phyloP scores from a whole-genome alignment of 345 rosid species.

The Excoecaria cochinchinensis region DNA sequence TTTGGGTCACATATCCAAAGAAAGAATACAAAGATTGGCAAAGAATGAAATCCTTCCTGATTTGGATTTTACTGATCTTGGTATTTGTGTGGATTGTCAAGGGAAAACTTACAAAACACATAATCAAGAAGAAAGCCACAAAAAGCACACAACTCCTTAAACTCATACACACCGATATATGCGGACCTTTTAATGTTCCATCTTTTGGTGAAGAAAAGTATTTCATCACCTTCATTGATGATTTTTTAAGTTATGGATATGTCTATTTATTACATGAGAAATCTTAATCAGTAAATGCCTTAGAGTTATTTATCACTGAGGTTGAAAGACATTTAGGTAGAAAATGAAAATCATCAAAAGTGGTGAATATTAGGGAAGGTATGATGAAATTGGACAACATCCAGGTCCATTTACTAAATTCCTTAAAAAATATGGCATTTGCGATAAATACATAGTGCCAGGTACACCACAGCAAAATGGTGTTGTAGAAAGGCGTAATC shows the following conservation, averaged over 20 bases:
- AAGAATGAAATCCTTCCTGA: neutral
- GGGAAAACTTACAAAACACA: neutral
- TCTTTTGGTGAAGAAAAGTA: neutral
- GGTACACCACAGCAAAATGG: neutral
- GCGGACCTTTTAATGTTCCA: neutral
- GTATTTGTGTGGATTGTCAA: neutral
- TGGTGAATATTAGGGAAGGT: neutral
- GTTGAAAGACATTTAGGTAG: neutral
- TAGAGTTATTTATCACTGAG: neutral
- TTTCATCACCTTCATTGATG: neutral
- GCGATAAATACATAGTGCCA: neutral
- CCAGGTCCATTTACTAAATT: neutral
- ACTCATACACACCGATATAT: neutral
- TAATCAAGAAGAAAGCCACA: neutral
- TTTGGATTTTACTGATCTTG: neutral
- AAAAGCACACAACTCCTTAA: neutral
- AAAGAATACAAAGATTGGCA: neutral
- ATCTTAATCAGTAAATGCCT: neutral
- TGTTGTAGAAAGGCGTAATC: no score
- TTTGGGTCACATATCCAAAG: slow-evolving; percentile 2
- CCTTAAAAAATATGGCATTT: neutral
- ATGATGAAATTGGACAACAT: neutral
- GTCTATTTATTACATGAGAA: no score
- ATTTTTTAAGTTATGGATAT: neutral
- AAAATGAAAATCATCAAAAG: neutral